Base-by-base conservation (phyloP, 345 rosid species). In the Eucalyptus pumila region DNA sequence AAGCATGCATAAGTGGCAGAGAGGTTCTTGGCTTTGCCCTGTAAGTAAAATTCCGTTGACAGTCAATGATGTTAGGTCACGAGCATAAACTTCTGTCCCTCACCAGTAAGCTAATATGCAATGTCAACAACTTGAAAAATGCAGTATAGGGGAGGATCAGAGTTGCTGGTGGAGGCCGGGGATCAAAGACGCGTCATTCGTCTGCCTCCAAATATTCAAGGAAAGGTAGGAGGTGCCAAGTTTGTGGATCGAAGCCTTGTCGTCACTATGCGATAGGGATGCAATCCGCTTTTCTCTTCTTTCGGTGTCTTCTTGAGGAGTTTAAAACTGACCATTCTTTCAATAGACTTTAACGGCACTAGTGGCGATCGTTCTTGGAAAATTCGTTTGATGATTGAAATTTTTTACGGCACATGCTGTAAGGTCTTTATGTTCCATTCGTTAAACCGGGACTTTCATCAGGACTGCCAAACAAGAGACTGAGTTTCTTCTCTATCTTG, bases 61-160 rank as follows among this genome's bases (percentile, higher is more conserved):
- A 11, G 47, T 37, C 27, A 21, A 37, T 76, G 45, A 76, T 76
- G 83, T 76, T 76, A 37, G 83, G 47, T 76, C 45, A 76, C 42
- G 27, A 76, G 45, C 83, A 76, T 37, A 76, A 19, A 37, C 83
- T 76, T 76, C 11, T 76, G 83, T 76, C 27, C 83, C 83, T 19
- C 27, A 21, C 27, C 27, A 9, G 45, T 37, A 37, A 76, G 83
- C 83, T 37, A 3, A 76, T 52, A n/a, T 49, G 24, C 44, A 14
- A 34, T 87, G 17, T 88, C 56, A 30, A 56, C 76, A 89, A 11
- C 88, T 47, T 89, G 89, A 86, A 15, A 60, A 89, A 14, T 96
- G 95, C 99, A 96, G 99, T 96, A 94, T 83, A 92, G 99, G 81
- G 99, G 98, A 92, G 96, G 99, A 86, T 93, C 96, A 8, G 99